Evolutionary conservation across 2,329 filamentous ascomycete species (phyloP), one percentile per base, ranked within the genome.

Genomic region (Eurotiales sp.): DNA sequence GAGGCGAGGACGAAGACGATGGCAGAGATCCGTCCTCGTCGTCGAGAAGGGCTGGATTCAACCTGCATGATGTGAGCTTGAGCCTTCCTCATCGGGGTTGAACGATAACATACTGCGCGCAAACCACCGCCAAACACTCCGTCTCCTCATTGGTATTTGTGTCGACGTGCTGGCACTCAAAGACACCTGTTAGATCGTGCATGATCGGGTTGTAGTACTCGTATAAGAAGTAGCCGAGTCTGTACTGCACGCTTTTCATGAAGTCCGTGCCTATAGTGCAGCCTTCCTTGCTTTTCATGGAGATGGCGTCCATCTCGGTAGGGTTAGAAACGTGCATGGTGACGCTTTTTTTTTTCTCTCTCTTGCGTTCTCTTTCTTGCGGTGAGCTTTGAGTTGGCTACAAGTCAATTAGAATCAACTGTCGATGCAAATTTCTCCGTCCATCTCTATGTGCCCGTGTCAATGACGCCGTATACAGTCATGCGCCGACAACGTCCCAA

Each of bases 211-310:
- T 46, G 36, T 51, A 51, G 42, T 46, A 19, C 30, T 51, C 19
- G 32, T 40, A 44, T 8, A 34, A 1, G 2, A 46, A 23, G 2
- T 29, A 5, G 2, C 7, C 3, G 8, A 51, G 30, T 11, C 12
- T 6, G 49, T 51, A 51, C 5, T 46, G 10, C 2, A 44, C 27
- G 34, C 7, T 51, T 5, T 42, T 42, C 49, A 51, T 51, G 49
- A 40, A 46, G 12, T 17, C 49, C n/a, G 49, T 50, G 17, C 11
- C 4, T 34, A 45, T 14, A 2, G 12, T 23, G 5, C 2, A 5
- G 19, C 42, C 42, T 6, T 10, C 1, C 32, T 36, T 45, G 0
- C 8, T 12, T 3, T 22, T 3, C 45, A 47, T 40, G 45, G 11
- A 3, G 34, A 6, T 27, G 5, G 14, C 15, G 12, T n/a, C 8